phyloP scores from a whole-genome alignment of 352 stramenopile genomes.

The Phytophthora palmivora region DNA sequence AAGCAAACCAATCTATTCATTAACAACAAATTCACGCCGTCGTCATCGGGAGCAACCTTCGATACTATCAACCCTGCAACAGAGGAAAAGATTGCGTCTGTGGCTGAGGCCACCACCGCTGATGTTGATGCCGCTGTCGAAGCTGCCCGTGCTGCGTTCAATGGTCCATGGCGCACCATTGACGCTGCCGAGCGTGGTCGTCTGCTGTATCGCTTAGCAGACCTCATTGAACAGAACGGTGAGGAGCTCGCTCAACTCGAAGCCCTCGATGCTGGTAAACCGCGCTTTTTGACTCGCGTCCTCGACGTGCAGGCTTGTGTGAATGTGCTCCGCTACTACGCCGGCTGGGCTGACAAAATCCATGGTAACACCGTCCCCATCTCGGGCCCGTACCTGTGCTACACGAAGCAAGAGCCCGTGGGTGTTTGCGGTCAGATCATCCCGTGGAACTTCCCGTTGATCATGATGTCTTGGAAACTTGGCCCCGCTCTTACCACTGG shows the following conservation, averaged over 20 bases:
- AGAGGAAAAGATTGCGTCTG: constrained; percentile 71
- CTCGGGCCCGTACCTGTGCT: constrained; percentile 54
- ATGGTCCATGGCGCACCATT: constrained; percentile 69
- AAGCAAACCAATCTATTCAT: constrained; percentile 87
- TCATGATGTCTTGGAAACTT: constrained; percentile 96
- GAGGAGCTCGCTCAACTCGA: constrained; percentile 85
- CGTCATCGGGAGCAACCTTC: constrained; percentile 71
- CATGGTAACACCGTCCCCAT: constrained; percentile 81
- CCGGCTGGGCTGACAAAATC: constrained; percentile 89
- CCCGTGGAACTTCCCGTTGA: constrained; percentile 97
- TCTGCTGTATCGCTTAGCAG: constrained; percentile 52
- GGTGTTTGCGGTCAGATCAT: constrained; percentile 93
- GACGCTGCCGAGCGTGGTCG: constrained; percentile 42
- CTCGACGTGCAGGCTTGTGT: constrained; percentile 86
- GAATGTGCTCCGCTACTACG: constrained; percentile 94
- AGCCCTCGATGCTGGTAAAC: constrained; percentile 96
- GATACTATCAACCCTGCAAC: constrained; percentile 79
- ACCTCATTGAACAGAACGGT: constrained; percentile 57
- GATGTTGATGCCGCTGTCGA: constrained; percentile 78
- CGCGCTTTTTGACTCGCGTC: constrained; percentile 79
- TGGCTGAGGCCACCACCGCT: constrained; percentile 57
- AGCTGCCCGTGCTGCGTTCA: constrained; percentile 69
- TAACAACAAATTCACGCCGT: constrained; percentile 83
- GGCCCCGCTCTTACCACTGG: constrained; percentile 89
- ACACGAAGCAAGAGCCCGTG: constrained; percentile 85